These are phyloP conservation scores for Pezicula radicicola DNA, from an alignment of 2,329 filamentous ascomycete species.

Conservation along the genomic window DNA sequence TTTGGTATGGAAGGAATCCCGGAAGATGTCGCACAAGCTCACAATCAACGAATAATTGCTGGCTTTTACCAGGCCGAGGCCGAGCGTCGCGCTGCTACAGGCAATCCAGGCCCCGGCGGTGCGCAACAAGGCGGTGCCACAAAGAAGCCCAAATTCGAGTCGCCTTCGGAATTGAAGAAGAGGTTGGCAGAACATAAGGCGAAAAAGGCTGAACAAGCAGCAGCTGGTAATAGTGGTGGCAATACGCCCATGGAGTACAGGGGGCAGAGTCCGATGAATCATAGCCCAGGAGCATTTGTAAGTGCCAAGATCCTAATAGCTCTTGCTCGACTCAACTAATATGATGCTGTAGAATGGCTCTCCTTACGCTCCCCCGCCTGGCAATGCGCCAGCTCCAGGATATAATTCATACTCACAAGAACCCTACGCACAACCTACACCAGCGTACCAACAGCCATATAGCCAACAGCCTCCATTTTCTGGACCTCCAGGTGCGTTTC, in stretches of 20 bases:
- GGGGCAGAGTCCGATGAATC: constrained; percentile 46
- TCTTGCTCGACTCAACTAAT: constrained; percentile 7
- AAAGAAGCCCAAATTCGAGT: constrained; percentile 73
- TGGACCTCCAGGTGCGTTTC: constrained; percentile 26
- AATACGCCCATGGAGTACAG: constrained; percentile 42
- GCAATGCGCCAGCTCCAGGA: constrained; percentile 25
- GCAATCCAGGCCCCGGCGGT: constrained; percentile 72
- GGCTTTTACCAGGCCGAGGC: constrained; percentile 84
- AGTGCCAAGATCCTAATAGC: constrained; percentile 30
- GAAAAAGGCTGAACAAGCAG: constrained; percentile 58
- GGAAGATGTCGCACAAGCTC: constrained; percentile 75
- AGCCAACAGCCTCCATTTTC: constrained; percentile 31
- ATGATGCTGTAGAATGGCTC: constrained; percentile 24
- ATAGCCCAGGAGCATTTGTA: constrained; percentile 56
- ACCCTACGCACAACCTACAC: constrained; percentile 30
- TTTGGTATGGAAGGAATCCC: constrained; percentile 98
- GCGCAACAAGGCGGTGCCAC: constrained; percentile 59
- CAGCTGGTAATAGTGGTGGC: constrained; percentile 53
- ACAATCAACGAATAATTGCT: constrained; percentile 82
- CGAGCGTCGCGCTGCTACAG: constrained; percentile 76
- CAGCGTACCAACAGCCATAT: constrained; percentile 39
- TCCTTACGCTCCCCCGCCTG: constrained; percentile 25
- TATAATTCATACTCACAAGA: constrained; percentile 32
- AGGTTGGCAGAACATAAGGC: constrained; percentile 75
- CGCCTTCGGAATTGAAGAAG: constrained; percentile 73